phyloP scores from a whole-genome alignment of 306 rosid species.

The Oxytropis ochrocephala region DNA sequence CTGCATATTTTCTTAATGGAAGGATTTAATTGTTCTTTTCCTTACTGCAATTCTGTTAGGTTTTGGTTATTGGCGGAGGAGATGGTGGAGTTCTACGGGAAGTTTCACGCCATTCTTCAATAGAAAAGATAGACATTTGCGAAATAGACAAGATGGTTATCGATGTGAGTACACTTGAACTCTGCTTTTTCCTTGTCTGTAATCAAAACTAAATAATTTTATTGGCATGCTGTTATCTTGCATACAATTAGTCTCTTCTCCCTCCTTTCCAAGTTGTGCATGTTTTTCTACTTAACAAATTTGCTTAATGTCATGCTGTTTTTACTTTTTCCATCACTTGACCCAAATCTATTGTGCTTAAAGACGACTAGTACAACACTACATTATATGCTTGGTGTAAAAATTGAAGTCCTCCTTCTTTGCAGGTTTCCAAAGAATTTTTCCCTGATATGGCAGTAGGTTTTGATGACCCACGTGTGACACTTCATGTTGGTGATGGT shows the following conservation, averaged over 20 bases:
- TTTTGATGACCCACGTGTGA: conserved; percentile 75
- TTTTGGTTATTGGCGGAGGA: conserved; percentile 98
- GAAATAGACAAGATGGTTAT: conserved; percentile 99
- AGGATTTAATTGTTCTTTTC: conserved; percentile 8
- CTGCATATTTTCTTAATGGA: neutral
- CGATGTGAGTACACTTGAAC: conserved; percentile 51
- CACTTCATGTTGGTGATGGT: conserved; percentile 88
- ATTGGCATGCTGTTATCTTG: neutral
- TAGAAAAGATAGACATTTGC: conserved; percentile 83
- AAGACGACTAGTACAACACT: neutral
- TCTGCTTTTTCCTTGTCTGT: conserved; percentile 1
- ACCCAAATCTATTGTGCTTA: neutral
- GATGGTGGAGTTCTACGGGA: conserved; percentile 99
- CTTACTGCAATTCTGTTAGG: conserved; percentile 39
- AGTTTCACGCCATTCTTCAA: conserved; percentile 84
- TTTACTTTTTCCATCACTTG: neutral
- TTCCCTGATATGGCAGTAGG: conserved; percentile 86
- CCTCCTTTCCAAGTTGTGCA: neutral
- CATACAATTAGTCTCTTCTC: neutral
- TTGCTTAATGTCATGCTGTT: neutral
- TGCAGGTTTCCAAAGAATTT: conserved; percentile 77
- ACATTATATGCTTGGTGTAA: neutral
- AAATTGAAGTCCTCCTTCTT: conserved; percentile 4
- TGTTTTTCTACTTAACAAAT: neutral
- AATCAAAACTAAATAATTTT: neutral